Base-by-base conservation (phyloP, 495 filamentous ascomycete genomes). In the Aspergillus avenaceus region DNA sequence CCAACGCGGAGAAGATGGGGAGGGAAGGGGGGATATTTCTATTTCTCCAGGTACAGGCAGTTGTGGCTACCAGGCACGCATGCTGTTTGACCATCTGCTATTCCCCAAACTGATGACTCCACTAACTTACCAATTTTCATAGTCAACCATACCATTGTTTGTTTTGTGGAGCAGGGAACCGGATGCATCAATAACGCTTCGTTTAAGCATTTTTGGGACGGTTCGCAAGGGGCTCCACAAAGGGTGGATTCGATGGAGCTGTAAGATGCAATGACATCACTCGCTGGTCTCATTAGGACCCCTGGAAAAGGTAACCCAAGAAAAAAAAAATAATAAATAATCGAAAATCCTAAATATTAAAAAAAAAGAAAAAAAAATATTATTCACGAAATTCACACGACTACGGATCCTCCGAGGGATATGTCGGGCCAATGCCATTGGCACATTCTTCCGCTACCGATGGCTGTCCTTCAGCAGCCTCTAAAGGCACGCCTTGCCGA, bases 141-240 rank as follows among this genome's bases (percentile, higher is more conserved):
- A 53, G 59, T 56, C 21, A 37, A 44, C 48, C 55, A 48, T 46
- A 59, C 60, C 55, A 58, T 44, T 45, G 47, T 45, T 41, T 51
- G 24, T 34, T 24, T 41, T 49, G 47, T 55, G 45, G 55, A 44
- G 53, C 47, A 42, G 49, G 47, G 22, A 46, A 45, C 55, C 59
- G 61, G 37, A 64, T 61, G 61, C 61, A 59, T 64, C 61, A 64
- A 61, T 64, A 58, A 64, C 55, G 59, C 53, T 61, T n/a, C 34
- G 46, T 53, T 60, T 64, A 64, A 64, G 62, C 62, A 64, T 64
- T 62, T 50, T 46, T 42, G 42, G 47, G 25, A 37, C 28, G 41
- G 41, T 38, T 25, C 47, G 14, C 12, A 12, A 45, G 28, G 34
- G 34, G 34, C 16, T 38, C 34, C 45, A 47, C 52, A 54, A 31